Evolutionary conservation across 345 rosid genomes (phyloP), one percentile per base, ranked within the genome.

Genomic region (Kandelia obovata): DNA sequence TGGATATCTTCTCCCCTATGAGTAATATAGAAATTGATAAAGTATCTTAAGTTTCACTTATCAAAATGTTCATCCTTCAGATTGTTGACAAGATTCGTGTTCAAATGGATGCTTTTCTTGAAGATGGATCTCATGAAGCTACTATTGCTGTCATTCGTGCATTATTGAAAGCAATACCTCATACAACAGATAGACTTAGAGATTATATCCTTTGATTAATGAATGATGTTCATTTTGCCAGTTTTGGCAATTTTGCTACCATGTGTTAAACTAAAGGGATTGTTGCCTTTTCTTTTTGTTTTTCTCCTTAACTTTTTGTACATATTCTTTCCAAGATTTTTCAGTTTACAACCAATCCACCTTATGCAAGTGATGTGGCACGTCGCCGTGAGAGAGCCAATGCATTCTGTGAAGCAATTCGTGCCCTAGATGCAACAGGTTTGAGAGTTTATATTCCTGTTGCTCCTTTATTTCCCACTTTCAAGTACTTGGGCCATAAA

Each of bases 31-130:
- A 20, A 35, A 67, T 65, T 58, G 31, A 20, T 49, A 30, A 0
- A 57, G 64, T 52, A 57, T 15, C 68, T 61, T 51, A 53, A 49
- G 43, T 15, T 5, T 47, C 52, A 26, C 80, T 77, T 23, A 70
- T 71, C 55, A 51, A 71, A 63, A 74, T 53, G 52, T 2, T 10
- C 35, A 73, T 78, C 61, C 56, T 73, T 77, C 88, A 91, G 99
- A 89, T 94, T 81, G 96, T 91, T 81, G 99, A 94, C 69, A 94
- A 94, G 83, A 94, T 94, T 80, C 86, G 90, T 58, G 88, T 94
- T 76, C 99, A 94, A 85, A 94, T 94, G 99, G 99, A 94, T 84
- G 97, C 97, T 35, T 94, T 94, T 83, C 92, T 94, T 61, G 99
- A 94, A 81, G 99, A 94, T 78, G 99, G 99, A 68, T 89, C 99